Percentiles rank a stretch among this genome's conserved stretches.
Evolutionary conservation across 78 protist species (phyloP).

Genomic region (Tieghemostelium lacteum): DNA sequence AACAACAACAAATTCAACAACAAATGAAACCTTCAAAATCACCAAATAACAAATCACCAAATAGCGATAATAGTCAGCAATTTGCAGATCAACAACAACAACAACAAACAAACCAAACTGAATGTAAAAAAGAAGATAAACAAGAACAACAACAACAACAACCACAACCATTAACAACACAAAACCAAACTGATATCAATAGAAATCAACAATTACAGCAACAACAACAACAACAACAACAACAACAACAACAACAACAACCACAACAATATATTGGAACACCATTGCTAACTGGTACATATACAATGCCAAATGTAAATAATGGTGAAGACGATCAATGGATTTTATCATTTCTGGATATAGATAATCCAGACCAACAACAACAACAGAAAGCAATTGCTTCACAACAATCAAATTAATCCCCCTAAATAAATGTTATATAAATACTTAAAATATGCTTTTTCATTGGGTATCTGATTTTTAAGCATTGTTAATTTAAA

Average conservation of each 20-base stretch:
- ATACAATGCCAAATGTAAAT: no score
- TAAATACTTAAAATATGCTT: no score
- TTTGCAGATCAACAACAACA: constrained; percentile 2
- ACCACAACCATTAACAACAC: not conserved
- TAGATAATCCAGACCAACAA: constrained; percentile 31
- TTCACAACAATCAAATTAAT: no score
- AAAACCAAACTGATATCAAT: not conserved
- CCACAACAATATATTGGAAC: no score
- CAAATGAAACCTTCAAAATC: not conserved
- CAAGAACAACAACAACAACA: constrained; percentile 9
- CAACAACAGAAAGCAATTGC: no score
- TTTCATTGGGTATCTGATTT: no score
- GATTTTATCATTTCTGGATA: constrained; percentile 62
- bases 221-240: not conserved
- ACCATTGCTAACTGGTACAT: not conserved
- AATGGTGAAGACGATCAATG: constrained; percentile 65
- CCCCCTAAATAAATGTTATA: no score
- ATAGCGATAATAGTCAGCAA: not conserved
- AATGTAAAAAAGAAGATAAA: not conserved
- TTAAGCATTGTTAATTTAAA: no score
- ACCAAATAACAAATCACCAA: not conserved
- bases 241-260: no score
- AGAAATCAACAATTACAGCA: not conserved
- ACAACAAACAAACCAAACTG: not conserved
- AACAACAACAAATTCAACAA: not conserved